A percentile compares a stretch with the other conserved stretches of the same genome.
Evolutionary conservation across 306 rosid genomes (phyloP).

Genomic region (Vigna trinervia): DNA sequence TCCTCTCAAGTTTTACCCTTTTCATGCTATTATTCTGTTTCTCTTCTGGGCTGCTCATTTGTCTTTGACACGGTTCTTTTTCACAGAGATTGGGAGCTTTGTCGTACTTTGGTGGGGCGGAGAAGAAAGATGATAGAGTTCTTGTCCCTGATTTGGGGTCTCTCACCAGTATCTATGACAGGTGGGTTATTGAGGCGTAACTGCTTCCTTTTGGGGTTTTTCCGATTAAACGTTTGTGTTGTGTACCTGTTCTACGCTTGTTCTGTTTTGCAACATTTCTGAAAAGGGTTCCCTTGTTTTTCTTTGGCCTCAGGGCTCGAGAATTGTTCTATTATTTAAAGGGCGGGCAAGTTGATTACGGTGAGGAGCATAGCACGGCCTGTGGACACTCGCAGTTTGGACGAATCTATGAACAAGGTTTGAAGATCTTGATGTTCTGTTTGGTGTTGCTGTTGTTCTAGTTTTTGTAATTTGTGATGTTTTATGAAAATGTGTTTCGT

Average conservation of each 20-base stretch:
- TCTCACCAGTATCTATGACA: slow-evolving; percentile 83
- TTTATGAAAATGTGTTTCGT: slow-evolving; percentile 28
- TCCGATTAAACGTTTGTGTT: background rate
- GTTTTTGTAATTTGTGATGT: background rate
- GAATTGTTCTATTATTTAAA: slow-evolving; percentile 94
- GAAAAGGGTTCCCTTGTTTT: slow-evolving; percentile 2
- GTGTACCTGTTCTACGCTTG: background rate
- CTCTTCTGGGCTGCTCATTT: background rate
- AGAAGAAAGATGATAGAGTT: slow-evolving; percentile 94
- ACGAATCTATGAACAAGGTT: slow-evolving; percentile 80
- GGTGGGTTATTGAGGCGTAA: slow-evolving; percentile 51
- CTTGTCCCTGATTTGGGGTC: slow-evolving; percentile 99
- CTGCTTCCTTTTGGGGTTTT: background rate
- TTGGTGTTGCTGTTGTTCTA: slow-evolving; percentile 16
- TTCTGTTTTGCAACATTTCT: background rate
- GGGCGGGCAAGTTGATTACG: slow-evolving; percentile 96
- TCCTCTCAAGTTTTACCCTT: background rate
- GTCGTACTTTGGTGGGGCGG: slow-evolving; percentile 96
- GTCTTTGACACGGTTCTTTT: background rate
- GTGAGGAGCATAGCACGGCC: slow-evolving; percentile 90
- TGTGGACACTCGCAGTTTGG: slow-evolving; percentile 90
- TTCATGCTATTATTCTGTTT: background rate
- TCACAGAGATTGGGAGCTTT: slow-evolving; percentile 81
- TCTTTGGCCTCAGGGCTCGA: slow-evolving; percentile 68
- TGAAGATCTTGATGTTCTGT: slow-evolving; percentile 37